These are phyloP conservation scores for Suillus americanus DNA, from an alignment of 768 basidiomycete genomes.

Conservation along the genomic window DNA sequence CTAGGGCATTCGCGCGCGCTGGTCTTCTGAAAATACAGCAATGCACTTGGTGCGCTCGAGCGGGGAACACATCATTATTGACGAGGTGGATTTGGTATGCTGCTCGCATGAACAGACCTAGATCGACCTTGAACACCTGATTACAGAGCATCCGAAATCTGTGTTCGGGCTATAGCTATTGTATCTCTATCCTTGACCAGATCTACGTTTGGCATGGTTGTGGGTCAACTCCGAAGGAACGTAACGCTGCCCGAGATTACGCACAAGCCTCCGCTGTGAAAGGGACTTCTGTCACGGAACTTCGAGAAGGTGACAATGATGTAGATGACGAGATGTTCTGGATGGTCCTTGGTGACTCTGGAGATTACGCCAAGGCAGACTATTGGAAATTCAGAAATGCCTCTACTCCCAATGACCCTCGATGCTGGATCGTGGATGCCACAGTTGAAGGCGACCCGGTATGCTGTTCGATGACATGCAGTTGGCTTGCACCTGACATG, in stretches of 20 bases:
- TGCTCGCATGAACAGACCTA: conserved; percentile 1
- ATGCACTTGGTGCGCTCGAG: conserved; percentile 72
- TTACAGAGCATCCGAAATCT: conserved; percentile 60
- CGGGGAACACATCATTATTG: conserved; percentile 55
- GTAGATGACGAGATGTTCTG: conserved; percentile 77
- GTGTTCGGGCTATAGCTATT: conserved; percentile 86
- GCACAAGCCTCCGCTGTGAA: conserved; percentile 45
- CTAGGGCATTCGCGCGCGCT: conserved; percentile 70
- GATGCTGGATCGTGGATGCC: conserved; percentile 60
- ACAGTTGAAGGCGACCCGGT: conserved; percentile 39
- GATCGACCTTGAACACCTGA: conserved; percentile 9
- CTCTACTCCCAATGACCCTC: conserved; percentile 42
- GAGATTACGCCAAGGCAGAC: conserved; percentile 69
- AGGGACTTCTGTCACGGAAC: conserved; percentile 46
- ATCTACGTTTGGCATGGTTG: conserved; percentile 82
- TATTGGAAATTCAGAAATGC: conserved; percentile 76
- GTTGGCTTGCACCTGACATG: conserved; percentile 8
- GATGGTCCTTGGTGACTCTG: conserved; percentile 78
- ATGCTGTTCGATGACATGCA: conserved; percentile 20
- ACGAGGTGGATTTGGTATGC: conserved; percentile 70
- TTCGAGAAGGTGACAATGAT: conserved; percentile 65
- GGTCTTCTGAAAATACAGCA: conserved; percentile 77
- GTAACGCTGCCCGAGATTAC: conserved; percentile 61
- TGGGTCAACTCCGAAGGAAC: conserved; percentile 62
- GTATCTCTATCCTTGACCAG: conserved; percentile 65